These are phyloP conservation scores for Suillus placidus DNA, from an alignment of 768 basidiomycete species.

Conservation along the genomic window DNA sequence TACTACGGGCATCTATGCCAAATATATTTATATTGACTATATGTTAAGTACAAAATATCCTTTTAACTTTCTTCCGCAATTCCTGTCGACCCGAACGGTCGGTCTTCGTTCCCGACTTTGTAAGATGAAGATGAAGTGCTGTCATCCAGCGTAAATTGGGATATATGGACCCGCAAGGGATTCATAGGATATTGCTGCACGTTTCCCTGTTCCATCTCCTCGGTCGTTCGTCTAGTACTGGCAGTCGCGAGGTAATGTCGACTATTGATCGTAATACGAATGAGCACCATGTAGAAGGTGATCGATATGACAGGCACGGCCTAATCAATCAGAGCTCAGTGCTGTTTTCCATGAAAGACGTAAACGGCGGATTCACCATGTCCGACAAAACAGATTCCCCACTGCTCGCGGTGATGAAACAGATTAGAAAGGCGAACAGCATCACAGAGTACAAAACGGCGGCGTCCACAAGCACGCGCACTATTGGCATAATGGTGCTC, in stretches of 20 bases:
- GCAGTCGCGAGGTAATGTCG: not conserved
- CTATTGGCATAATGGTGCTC: not conserved
- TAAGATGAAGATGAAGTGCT: not conserved
- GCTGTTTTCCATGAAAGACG: not conserved
- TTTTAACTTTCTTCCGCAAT: not conserved
- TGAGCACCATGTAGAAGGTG: slow-evolving; percentile 2
- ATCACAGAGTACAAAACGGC: slow-evolving; percentile 11
- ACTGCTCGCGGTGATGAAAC: not conserved
- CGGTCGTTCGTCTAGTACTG: not conserved
- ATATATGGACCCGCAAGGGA: slow-evolving; percentile 5
- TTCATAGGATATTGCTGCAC: not conserved
- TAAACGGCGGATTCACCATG: slow-evolving; percentile 1
- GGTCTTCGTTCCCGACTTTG: not conserved
- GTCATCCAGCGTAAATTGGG: not conserved
- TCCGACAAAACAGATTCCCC: slow-evolving; percentile 12
- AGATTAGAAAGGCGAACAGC: slow-evolving; percentile 9
- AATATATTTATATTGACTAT: not conserved
- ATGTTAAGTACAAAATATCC: not conserved
- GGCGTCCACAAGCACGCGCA: slow-evolving; percentile 12
- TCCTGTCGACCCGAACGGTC: not conserved
- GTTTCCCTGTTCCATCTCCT: not conserved
- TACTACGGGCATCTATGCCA: not conserved
- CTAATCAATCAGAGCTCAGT: not conserved
- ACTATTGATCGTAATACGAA: not conserved
- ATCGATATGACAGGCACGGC: not conserved